Evolutionary conservation across 2,329 filamentous ascomycete genomes (phyloP), one percentile per base, ranked within the genome.

Genomic region (Acarospora socialis): DNA sequence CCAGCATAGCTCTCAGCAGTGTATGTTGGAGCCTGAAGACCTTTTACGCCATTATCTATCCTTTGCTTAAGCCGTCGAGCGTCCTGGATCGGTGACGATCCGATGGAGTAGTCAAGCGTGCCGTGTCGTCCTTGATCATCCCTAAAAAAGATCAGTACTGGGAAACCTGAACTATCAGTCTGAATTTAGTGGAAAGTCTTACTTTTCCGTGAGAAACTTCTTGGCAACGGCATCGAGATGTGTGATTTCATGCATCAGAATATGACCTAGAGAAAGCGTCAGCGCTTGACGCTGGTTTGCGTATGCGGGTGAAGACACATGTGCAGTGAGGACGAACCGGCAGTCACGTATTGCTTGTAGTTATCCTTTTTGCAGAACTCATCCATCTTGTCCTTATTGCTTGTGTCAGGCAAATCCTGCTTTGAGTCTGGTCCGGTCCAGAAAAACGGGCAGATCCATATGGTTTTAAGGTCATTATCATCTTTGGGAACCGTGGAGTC

Each of bases 1-100:
- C 28, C 28, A 17, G 28, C 28, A 14, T 30, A 30, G 14, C 28
- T 30, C 17, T 30, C 28, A 21, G 28, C 28, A 20, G 18, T 30
- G 16, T 8, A 30, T 7, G 7, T 7, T 7, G 28, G 28, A 7
- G 28, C 28, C 7, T 12, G 28, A 7, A 30, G 13, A 14, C 21
- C 28, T 7, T 21, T 14, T 20, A 12, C 21, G 17, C 21, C 28
- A 21, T 30, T 30, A 30, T 30, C 28, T 12, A 30, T 17, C 17
- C 7, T 7, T 7, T 9, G 7, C 17, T 30, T 30, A 12, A 30
- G 14, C 9, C 28, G 10, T 7, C 28, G 28, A 7, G 28, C 28
- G 14, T 30, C 28, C 13, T 8, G 8, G 14, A 30, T 30, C 7
- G 28, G 28, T 14, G 7, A 21, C 7, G 28, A 21, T 12, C 28